Percentiles rank a stretch among this genome's conserved stretches.
These are phyloP conservation scores for Thecaphora thlaspeos DNA, from an alignment of 1,284 basidiomycete genomes.

Conservation along the genomic window DNA sequence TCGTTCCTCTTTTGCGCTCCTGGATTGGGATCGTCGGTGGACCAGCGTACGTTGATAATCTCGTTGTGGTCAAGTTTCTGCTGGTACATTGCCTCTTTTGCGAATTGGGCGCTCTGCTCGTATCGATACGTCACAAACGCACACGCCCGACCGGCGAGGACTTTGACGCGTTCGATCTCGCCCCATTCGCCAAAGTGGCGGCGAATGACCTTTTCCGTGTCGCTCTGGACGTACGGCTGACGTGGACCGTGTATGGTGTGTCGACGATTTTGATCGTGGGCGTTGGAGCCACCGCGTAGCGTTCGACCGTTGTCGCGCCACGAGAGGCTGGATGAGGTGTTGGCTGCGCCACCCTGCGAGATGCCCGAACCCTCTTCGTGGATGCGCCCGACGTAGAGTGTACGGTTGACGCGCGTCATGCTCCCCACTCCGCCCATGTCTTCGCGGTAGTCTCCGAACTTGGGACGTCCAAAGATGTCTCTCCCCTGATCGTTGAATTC, in stretches of 20 bases:
- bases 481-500: slow-evolving; percentile 84
- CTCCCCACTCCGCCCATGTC: slow-evolving; percentile 99
- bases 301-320: slow-evolving; percentile 46
- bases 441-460: slow-evolving; percentile 94
- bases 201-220: slow-evolving; percentile 46
- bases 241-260: background rate
- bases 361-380: slow-evolving; percentile 47
- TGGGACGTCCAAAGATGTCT: slow-evolving; percentile 95
- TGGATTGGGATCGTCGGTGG: slow-evolving; percentile 53
- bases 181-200: slow-evolving; percentile 94
- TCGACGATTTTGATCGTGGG: slow-evolving; percentile 9
- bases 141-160: slow-evolving; percentile 88
- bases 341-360: background rate
- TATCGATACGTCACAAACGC: slow-evolving; percentile 93
- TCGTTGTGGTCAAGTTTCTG: slow-evolving; percentile 97
- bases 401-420: slow-evolving; percentile 89
- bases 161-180: slow-evolving; percentile 86
- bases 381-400: slow-evolving; percentile 90
- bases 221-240: slow-evolving; percentile 24
- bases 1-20: slow-evolving; percentile 39
- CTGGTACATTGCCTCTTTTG: slow-evolving; percentile 98
- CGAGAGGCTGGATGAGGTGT: background rate
- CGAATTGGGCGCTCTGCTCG: slow-evolving; percentile 86
- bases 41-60: slow-evolving; percentile 72
- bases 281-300: slow-evolving; percentile 37